A percentile compares a stretch with the other conserved stretches of the same genome.
These are phyloP conservation scores for Hypoxylon sp. DNA, from an alignment of 2,329 filamentous ascomycete genomes.

Conservation along the genomic window DNA sequence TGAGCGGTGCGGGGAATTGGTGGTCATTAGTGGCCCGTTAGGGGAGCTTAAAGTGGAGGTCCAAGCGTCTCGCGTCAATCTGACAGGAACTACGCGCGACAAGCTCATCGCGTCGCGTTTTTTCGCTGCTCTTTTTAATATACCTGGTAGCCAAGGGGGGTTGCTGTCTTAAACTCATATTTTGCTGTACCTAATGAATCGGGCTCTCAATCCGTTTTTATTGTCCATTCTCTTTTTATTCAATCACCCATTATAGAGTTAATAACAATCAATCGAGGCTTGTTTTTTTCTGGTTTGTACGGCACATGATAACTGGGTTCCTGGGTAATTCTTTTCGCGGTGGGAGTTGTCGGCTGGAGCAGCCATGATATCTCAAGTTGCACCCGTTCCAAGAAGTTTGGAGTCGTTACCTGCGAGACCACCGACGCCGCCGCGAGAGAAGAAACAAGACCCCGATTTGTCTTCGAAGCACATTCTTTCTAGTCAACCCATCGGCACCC, in stretches of 20 bases:
- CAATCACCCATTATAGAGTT: conserved; percentile 7
- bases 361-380: conserved; percentile 60
- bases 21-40: conserved; percentile 14
- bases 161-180: conserved; percentile 20
- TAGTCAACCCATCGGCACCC: conserved; percentile 58
- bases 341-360: conserved; percentile 49
- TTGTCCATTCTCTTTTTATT: conserved; percentile 19
- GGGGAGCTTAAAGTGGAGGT: conserved; percentile 38
- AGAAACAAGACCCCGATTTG: conserved; percentile 58
- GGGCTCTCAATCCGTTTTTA: conserved; percentile 12
- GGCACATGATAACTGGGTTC: conserved; percentile 44
- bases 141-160: conserved; percentile 24
- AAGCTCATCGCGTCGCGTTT: conserved; percentile 43
- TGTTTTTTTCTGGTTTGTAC: conserved; percentile 23
- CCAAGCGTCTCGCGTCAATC: conserved; percentile 37
- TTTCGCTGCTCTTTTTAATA: conserved; percentile 16
- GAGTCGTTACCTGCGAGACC: conserved; percentile 71
- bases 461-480: conserved; percentile 56
- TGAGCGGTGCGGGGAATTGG: conserved; percentile 21
- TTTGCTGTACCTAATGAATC: conserved; percentile 15
- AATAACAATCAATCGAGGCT: conserved; percentile 24
- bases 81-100: conserved; percentile 38
- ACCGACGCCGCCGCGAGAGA: conserved; percentile 77
- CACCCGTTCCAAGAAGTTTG: conserved; percentile 59
- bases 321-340: conserved; percentile 42